Conservation (phyloP, 2,329 filamentous ascomycete species). For the Trematosphaeria pertusa region DNA sequence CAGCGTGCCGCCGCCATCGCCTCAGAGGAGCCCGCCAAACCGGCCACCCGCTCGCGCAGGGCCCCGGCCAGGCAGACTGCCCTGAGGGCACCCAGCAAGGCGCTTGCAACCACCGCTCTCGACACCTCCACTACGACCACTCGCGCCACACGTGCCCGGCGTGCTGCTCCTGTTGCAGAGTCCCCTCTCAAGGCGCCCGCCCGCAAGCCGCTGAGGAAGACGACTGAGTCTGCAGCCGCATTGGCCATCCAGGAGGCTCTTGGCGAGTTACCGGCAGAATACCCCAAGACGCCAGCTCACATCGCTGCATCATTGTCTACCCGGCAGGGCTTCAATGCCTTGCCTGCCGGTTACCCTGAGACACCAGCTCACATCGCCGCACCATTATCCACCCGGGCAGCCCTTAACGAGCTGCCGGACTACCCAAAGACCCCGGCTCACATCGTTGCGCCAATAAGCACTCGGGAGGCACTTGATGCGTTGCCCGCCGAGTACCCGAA, state of each 20-base stretch:
- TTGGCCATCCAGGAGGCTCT: conserved; percentile 2
- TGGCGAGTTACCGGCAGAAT: conserved; percentile 15
- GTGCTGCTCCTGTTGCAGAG: conserved; percentile 19
- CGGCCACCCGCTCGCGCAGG: conserved; percentile 26
- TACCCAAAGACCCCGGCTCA: conserved; percentile 29
- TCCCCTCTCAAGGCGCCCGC: conserved; percentile 37
- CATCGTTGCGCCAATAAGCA: conserved; percentile 16
- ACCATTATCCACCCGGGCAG: no score
- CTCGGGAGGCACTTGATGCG: conserved; percentile 20
- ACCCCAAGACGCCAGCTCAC: conserved; percentile 27
- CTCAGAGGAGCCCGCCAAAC: conserved; percentile 25
- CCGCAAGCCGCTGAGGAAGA: conserved; percentile 23
- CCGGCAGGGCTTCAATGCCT: conserved; percentile 19
- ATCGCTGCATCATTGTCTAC: conserved; percentile 18
- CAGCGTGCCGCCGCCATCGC: conserved; percentile 18
- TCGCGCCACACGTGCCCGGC: conserved; percentile 29
- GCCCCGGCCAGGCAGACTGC: conserved; percentile 24
- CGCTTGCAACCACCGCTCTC: conserved; percentile 13
- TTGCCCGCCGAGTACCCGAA: conserved; percentile 26
- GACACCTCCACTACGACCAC: conserved; percentile 15
- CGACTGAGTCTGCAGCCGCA: not conserved
- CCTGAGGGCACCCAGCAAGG: conserved; percentile 15
- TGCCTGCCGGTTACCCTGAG: no score
- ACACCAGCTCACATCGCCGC: no score
- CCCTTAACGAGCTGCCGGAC: conserved; percentile 5